Percentiles rank a stretch among this genome's conserved stretches.
Conservation (phyloP, 352 stramenopile genomes). For the Pythium pyrilobum region DNA sequence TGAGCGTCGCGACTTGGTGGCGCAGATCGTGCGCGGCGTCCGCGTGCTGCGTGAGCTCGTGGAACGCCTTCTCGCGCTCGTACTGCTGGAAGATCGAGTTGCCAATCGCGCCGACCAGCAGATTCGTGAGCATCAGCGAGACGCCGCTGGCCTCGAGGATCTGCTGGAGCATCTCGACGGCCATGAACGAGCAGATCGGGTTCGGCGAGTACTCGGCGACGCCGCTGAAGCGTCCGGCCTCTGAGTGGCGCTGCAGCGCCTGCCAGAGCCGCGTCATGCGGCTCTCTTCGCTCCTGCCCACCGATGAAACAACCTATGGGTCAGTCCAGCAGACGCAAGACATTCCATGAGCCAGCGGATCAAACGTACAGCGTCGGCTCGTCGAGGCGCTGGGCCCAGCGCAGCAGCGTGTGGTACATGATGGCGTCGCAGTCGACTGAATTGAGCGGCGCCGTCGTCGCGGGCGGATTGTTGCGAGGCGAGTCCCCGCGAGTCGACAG, state of each 20-base stretch:
- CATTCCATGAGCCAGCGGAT: too few relatives aligned
- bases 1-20: constrained; percentile 15
- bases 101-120: constrained; percentile 47
- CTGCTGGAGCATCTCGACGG: constrained; percentile 40
- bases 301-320: too few relatives aligned
- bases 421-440: constrained; percentile 9
- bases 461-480: background rate
- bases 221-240: constrained; percentile 36
- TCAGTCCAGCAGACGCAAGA: too few relatives aligned
- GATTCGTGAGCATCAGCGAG: constrained; percentile 30
- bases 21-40: constrained; percentile 24
- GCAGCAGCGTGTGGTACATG: constrained; percentile 13
- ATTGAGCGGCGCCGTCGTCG: background rate
- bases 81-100: constrained; percentile 61
- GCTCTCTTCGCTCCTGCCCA: constrained; percentile 31
- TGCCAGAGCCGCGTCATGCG: constrained; percentile 57
- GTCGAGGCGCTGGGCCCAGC: constrained; percentile 5
- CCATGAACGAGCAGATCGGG: constrained; percentile 51
- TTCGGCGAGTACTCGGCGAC: constrained; percentile 30
- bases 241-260: constrained; percentile 50
- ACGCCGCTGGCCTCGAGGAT: constrained; percentile 27
- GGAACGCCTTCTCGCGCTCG: constrained; percentile 28
- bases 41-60: constrained; percentile 39
- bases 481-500: background rate
- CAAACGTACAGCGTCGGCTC: constrained; percentile 14